These are phyloP conservation scores for Scenedesmus sp. DNA, from an alignment of 163 green algal genomes.

Conservation along the genomic window DNA sequence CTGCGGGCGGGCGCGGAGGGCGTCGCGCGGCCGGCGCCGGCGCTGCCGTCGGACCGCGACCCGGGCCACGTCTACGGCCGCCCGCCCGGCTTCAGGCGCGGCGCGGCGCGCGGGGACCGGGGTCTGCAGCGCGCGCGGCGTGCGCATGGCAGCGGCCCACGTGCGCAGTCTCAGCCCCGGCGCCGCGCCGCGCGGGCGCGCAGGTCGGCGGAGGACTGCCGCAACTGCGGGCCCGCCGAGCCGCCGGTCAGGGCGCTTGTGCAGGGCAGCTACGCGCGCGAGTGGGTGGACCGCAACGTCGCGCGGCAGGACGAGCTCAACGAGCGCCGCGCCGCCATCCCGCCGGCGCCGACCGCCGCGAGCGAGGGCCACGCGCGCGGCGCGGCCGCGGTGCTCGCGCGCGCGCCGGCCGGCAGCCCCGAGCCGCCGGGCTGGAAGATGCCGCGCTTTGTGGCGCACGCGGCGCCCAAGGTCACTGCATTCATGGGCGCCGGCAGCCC, in stretches of 20 bases:
- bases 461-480: no score
- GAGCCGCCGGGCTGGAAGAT: no score
- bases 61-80: constrained; percentile 51
- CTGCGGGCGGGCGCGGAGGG: constrained; percentile 39
- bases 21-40: constrained; percentile 13
- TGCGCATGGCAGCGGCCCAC: background rate
- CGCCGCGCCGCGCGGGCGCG: background rate
- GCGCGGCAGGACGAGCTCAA: constrained; percentile 45
- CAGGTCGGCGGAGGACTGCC: constrained; percentile 43
- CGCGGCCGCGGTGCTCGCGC: no score
- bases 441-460: no score
- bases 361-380: constrained; percentile 50
- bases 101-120: background rate
- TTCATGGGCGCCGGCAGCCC: no score
- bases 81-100: constrained; percentile 47
- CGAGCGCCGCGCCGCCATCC: constrained; percentile 32
- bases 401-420: no score
- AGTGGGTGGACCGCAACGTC: constrained; percentile 54
- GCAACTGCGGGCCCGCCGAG: constrained; percentile 49
- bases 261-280: constrained; percentile 51
- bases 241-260: constrained; percentile 56
- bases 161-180: background rate
- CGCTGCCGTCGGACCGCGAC: constrained; percentile 50
- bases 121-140: background rate
- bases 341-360: constrained; percentile 44